A percentile compares a stretch with the other conserved stretches of the same genome.
These are phyloP conservation scores for Saccharomycopsis sp. DNA, from an alignment of 805 yeast species.

Conservation along the genomic window DNA sequence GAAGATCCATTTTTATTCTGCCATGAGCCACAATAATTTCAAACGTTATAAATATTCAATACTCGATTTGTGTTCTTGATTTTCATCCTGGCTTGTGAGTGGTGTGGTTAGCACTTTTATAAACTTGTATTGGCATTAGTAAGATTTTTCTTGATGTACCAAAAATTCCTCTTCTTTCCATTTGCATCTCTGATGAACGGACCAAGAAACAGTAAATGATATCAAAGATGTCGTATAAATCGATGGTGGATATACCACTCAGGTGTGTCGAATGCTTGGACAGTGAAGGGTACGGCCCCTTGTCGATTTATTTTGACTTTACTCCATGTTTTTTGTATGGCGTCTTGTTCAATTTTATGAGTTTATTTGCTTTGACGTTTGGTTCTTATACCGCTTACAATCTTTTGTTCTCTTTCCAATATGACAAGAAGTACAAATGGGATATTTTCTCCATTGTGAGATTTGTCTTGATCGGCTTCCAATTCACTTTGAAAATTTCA, in stretches of 20 bases:
- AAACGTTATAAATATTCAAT: too few relatives aligned
- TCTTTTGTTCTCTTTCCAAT: constrained; percentile 15
- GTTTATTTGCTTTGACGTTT: constrained; percentile 34
- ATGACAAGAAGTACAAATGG: constrained; percentile 27
- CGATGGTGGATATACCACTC: neutral
- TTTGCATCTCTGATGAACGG: too few relatives aligned
- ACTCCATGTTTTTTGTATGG: constrained; percentile 56
- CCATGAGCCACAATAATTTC: neutral
- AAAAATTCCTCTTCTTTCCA: too few relatives aligned
- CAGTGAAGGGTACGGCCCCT: constrained; percentile 36
- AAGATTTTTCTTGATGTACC: too few relatives aligned
- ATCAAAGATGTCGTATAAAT: too few relatives aligned
- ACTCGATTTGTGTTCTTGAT: too few relatives aligned
- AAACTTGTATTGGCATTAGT: neutral
- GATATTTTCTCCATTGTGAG: constrained; percentile 29
- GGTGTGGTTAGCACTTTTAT: neutral
- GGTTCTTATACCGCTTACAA: constrained; percentile 34
- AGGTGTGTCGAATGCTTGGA: constrained; percentile 25
- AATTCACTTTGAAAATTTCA: constrained; percentile 25
- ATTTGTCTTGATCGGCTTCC: constrained; percentile 27
- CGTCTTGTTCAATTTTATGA: constrained; percentile 33
- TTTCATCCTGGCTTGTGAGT: too few relatives aligned
- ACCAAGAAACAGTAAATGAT: neutral
- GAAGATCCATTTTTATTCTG: too few relatives aligned
- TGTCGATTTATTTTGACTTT: constrained; percentile 42